These are phyloP conservation scores for Penicillium antarcticum DNA, from an alignment of 495 filamentous ascomycete species.

Conservation along the genomic window DNA sequence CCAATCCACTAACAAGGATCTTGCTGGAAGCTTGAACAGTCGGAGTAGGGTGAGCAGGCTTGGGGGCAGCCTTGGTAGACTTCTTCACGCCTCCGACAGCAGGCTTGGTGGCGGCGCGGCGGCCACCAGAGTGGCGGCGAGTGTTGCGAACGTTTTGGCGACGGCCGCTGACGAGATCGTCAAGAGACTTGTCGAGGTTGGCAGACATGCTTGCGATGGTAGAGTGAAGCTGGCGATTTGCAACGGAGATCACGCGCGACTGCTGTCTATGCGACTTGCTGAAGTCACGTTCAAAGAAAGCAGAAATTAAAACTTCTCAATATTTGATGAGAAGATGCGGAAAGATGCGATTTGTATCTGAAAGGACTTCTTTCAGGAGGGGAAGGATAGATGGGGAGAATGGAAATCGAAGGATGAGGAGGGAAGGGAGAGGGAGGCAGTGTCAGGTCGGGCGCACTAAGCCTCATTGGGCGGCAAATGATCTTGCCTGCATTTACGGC, in stretches of 20 bases:
- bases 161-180: conserved; percentile 86
- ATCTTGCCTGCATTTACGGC: not conserved
- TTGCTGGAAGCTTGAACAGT: conserved; percentile 67
- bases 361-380: not conserved
- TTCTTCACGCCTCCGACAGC: conserved; percentile 84
- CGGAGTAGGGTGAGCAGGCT: conserved; percentile 63
- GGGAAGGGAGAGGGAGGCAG: conserved; percentile 5
- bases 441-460: not conserved
- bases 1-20: conserved; percentile 96
- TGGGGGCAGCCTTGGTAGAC: conserved; percentile 59
- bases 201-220: conserved; percentile 61
- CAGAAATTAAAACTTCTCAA: not conserved
- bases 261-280: conserved; percentile 13
- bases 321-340: not conserved
- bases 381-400: conserved; percentile 3
- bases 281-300: conserved; percentile 8
- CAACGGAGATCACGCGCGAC: conserved; percentile 11
- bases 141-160: conserved; percentile 47
- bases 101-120: conserved; percentile 50
- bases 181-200: conserved; percentile 93
- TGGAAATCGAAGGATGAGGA: conserved; percentile 11
- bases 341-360: too few relatives aligned
- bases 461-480: not conserved
- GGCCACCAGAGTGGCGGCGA: conserved; percentile 46
- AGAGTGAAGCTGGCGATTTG: conserved; percentile 17